Evolutionary conservation across 768 basidiomycete species (phyloP).

Genomic region (Termitomyces heimii): DNA sequence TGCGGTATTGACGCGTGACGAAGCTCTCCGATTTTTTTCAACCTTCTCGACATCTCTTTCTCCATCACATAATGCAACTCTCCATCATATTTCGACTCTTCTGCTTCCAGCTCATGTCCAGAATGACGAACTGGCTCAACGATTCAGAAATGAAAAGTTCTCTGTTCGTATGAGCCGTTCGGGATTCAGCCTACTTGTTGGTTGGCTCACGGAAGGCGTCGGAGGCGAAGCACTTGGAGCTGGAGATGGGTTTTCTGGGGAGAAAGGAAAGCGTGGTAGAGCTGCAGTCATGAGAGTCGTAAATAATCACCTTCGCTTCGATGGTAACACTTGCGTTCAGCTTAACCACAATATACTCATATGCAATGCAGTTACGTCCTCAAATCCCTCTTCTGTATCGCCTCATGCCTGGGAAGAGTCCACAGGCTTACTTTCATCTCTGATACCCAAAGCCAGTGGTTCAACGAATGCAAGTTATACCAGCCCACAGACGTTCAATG

Average conservation of each 20-base stretch:
- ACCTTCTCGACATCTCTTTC: conserved; percentile 66
- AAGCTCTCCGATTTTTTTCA: conserved; percentile 72
- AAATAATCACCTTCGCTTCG: conserved; percentile 87
- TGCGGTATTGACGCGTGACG: conserved; percentile 12
- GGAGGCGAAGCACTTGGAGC: conserved; percentile 81
- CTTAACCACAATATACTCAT: conserved; percentile 15
- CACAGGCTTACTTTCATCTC: conserved; percentile 75
- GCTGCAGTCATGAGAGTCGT: conserved; percentile 91
- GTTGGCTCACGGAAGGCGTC: conserved; percentile 93
- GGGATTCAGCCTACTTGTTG: conserved; percentile 85
- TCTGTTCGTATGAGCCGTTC: conserved; percentile 85
- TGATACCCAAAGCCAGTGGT: conserved; percentile 60
- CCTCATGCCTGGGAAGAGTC: conserved; percentile 77
- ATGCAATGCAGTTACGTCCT: conserved; percentile 53
- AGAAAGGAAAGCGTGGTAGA: conserved; percentile 78
- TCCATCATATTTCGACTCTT: conserved; percentile 77
- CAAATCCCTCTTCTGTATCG: conserved; percentile 59
- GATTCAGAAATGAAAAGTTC: conserved; percentile 89
- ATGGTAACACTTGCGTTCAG: conserved; percentile 49
- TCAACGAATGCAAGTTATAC: conserved; percentile 38
- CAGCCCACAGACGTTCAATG: conserved; percentile 71
- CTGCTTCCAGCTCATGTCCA: conserved; percentile 81
- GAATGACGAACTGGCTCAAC: conserved; percentile 74
- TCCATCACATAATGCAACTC: conserved; percentile 55
- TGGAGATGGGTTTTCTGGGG: conserved; percentile 75